Evolutionary conservation across 1,284 basidiomycete genomes (phyloP).

Genomic region (Fomitopsis schrenkii): DNA sequence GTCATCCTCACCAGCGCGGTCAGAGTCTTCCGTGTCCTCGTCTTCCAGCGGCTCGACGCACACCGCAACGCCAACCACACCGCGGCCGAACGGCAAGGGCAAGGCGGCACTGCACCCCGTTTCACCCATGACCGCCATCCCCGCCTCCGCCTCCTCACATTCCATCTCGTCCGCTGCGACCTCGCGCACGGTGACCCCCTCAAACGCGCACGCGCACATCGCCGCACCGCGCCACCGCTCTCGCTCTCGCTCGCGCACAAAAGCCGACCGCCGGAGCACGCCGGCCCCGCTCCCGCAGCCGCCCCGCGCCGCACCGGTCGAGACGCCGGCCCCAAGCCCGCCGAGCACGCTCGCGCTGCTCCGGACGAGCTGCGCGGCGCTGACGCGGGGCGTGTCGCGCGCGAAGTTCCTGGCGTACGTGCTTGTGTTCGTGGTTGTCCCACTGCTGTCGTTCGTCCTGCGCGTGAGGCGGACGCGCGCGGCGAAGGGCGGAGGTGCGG

Average conservation of each 20-base stretch:
- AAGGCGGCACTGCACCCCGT: conserved; percentile 7
- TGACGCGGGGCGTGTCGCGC: conserved; percentile 15
- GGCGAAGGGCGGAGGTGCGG: conserved; percentile 9
- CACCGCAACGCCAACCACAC: conserved; percentile 30
- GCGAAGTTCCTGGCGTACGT: conserved; percentile 45
- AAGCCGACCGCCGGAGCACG: not conserved
- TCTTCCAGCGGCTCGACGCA: conserved; percentile 24
- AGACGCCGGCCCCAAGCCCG: conserved; percentile 11
- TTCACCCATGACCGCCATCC: conserved; percentile 16
- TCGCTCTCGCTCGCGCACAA: conserved; percentile 10
- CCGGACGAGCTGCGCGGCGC: conserved; percentile 19
- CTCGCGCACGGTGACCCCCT: conserved; percentile 24
- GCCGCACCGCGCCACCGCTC: conserved; percentile 5
- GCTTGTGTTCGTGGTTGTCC: conserved; percentile 56
- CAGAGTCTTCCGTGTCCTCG: conserved; percentile 30
- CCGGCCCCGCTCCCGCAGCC: conserved; percentile 12
- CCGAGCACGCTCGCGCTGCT: conserved; percentile 25
- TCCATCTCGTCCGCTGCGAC: conserved; percentile 26
- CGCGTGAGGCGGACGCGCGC: conserved; percentile 38
- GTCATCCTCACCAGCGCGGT: conserved; percentile 43
- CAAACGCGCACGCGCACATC: not conserved
- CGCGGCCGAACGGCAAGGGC: conserved; percentile 13
- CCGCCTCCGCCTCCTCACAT: conserved; percentile 22
- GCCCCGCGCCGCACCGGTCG: conserved; percentile 14
- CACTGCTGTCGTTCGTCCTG: conserved; percentile 54